Percentiles rank a stretch among this genome's conserved stretches.
Conservation (phyloP, 1,284 basidiomycete species). For the Apiotrichum laibachii region DNA sequence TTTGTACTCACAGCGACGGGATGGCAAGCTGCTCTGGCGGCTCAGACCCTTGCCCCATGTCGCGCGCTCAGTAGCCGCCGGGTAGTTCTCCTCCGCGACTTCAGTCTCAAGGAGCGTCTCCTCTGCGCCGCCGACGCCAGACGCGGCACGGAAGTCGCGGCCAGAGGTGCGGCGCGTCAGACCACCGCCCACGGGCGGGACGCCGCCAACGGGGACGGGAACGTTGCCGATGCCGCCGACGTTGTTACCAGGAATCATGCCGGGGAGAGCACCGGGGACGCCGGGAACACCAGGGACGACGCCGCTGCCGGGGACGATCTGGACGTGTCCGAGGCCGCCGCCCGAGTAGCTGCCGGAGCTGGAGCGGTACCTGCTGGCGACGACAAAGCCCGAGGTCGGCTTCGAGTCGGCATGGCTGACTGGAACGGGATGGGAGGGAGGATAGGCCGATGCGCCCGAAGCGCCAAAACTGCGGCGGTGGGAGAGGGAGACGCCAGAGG, state of each 20-base stretch:
- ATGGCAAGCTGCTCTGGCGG: conserved; percentile 45
- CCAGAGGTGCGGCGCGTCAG: conserved; percentile 26
- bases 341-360: conserved; percentile 9
- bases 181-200: not conserved
- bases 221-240: not conserved
- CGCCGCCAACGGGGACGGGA: not conserved
- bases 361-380: conserved; percentile 12
- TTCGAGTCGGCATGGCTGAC: not conserved
- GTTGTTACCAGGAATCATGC: not conserved
- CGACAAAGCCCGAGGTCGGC: conserved; percentile 9
- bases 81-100: conserved; percentile 25
- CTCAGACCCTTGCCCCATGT: conserved; percentile 40
- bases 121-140: conserved; percentile 16
- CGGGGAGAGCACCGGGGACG: no score
- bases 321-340: not conserved
- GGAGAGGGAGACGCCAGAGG: conserved; percentile 1
- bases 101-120: conserved; percentile 32
- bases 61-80: conserved; percentile 26
- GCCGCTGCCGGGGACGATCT: conserved; percentile 4
- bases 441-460: conserved; percentile 3
- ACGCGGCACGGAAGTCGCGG: conserved; percentile 15
- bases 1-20: conserved; percentile 37
- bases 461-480: conserved; percentile 15
- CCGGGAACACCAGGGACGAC: not conserved
- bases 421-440: not conserved